Percentiles rank a stretch among this genome's conserved stretches.
Evolutionary conservation across 108 stramenopile genomes (phyloP).

Genomic region (Epithemia pelagica): DNA sequence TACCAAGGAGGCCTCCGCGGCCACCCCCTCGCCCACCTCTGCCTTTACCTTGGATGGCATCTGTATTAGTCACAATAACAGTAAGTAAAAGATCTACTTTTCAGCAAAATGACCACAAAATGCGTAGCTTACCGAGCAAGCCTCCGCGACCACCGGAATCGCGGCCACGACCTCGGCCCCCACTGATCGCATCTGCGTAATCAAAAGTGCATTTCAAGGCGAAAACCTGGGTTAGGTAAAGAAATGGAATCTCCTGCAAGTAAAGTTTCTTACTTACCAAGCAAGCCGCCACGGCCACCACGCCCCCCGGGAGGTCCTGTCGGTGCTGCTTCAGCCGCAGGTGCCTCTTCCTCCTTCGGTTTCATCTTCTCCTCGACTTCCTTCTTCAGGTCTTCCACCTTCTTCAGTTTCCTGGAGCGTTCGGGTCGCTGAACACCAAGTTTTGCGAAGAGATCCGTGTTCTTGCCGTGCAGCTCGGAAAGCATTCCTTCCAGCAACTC

Average conservation of each 20-base stretch:
- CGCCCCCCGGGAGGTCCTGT: slow-evolving; percentile 12
- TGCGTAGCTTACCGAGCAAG: not conserved
- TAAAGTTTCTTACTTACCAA: slow-evolving; percentile 6
- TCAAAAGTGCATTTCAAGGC: slow-evolving; percentile 21
- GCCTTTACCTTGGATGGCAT: slow-evolving; percentile 8
- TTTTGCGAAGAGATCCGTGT: slow-evolving; percentile 25
- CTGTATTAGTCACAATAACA: not conserved
- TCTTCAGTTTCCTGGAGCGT: slow-evolving; percentile 34
- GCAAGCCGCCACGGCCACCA: slow-evolving; percentile 15
- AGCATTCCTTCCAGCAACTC: slow-evolving; percentile 28
- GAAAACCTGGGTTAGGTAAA: slow-evolving; percentile 19
- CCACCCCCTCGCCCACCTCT: slow-evolving; percentile 13
- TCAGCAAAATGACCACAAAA: not conserved
- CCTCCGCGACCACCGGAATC: slow-evolving; percentile 4
- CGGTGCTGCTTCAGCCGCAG: slow-evolving; percentile 12
- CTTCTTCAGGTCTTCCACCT: slow-evolving; percentile 23
- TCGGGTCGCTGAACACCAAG: slow-evolving; percentile 24
- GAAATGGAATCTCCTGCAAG: not conserved
- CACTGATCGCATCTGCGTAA: slow-evolving; percentile 9
- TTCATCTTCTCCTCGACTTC: slow-evolving; percentile 36
- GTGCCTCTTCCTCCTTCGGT: slow-evolving; percentile 11
- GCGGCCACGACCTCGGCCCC: slow-evolving; percentile 15
- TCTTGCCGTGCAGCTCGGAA: slow-evolving; percentile 31
- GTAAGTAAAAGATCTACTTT: not conserved
- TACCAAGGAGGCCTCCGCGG: slow-evolving; percentile 11